These are phyloP conservation scores for Globisporangium canariense DNA, from an alignment of 352 stramenopile species.

Conservation along the genomic window DNA sequence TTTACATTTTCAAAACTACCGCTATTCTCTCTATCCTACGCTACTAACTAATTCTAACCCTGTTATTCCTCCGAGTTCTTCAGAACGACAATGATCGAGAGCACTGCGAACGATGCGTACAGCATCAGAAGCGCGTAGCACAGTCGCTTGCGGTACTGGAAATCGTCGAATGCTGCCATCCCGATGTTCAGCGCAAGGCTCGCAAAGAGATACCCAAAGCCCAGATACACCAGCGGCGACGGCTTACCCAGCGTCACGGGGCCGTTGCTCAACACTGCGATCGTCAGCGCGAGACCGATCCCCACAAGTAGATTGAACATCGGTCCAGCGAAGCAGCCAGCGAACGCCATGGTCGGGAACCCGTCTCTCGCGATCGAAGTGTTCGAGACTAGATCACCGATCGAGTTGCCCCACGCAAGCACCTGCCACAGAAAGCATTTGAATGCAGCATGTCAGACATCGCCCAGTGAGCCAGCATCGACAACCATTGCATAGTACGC, in stretches of 20 bases:
- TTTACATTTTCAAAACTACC: constrained; percentile 4
- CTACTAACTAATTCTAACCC: neutral
- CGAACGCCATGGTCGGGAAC: constrained; percentile 82
- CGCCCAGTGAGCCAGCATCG: neutral
- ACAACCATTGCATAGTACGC: constrained; percentile 15
- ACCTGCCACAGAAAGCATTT: constrained; percentile 31
- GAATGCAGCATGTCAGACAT: neutral
- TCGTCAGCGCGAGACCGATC: constrained; percentile 61
- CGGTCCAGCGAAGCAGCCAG: constrained; percentile 74
- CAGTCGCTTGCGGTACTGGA: constrained; percentile 52
- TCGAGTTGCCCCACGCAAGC: constrained; percentile 76
- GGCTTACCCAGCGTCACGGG: constrained; percentile 52
- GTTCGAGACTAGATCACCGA: constrained; percentile 76
- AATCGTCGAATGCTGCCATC: constrained; percentile 49
- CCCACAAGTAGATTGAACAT: constrained; percentile 82
- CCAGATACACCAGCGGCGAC: constrained; percentile 59
- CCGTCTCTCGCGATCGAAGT: constrained; percentile 75
- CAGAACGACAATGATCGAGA: constrained; percentile 56
- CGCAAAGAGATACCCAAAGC: constrained; percentile 60
- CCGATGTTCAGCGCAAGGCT: constrained; percentile 69
- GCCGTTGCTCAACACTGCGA: constrained; percentile 51
- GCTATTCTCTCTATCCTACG: neutral
- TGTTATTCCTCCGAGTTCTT: constrained; percentile 11
- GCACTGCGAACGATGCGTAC: constrained; percentile 61
- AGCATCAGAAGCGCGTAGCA: constrained; percentile 59